These are phyloP conservation scores for Suillus discolor DNA, from an alignment of 768 basidiomycete species.

Conservation along the genomic window DNA sequence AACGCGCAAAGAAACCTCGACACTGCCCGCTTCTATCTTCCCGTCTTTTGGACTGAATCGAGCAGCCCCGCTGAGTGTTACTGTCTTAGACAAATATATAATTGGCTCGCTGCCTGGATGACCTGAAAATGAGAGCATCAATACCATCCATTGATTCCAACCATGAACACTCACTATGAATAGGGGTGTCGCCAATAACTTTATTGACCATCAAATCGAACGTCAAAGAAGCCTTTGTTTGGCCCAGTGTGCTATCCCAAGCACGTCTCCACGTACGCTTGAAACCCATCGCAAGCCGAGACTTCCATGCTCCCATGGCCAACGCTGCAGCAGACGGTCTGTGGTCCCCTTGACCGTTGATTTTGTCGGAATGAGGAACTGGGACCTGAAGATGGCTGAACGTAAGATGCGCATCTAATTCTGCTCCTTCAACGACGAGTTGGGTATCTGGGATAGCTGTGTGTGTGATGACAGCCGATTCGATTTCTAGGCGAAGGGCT, in stretches of 20 bases:
- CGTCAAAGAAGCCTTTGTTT: slow-evolving; percentile 57
- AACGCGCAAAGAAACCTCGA: slow-evolving; percentile 30
- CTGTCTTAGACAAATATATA: slow-evolving; percentile 46
- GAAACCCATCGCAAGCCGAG: slow-evolving; percentile 59
- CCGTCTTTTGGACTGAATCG: slow-evolving; percentile 63
- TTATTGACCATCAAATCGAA: slow-evolving; percentile 52
- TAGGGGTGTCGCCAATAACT: slow-evolving; percentile 44
- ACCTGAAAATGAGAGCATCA: slow-evolving; percentile 7
- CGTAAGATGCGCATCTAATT: slow-evolving; percentile 54
- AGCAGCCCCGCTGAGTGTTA: slow-evolving; percentile 49
- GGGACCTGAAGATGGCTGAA: slow-evolving; percentile 52
- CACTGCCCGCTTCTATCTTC: slow-evolving; percentile 52
- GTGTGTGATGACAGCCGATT: slow-evolving; percentile 54
- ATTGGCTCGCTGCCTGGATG: slow-evolving; percentile 37
- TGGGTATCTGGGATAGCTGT: slow-evolving; percentile 52
- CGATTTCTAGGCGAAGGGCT: slow-evolving; percentile 67
- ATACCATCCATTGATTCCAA: not conserved
- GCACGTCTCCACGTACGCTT: slow-evolving; percentile 68
- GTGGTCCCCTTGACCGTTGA: slow-evolving; percentile 16
- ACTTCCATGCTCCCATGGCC: slow-evolving; percentile 63
- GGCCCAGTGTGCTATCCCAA: slow-evolving; percentile 70
- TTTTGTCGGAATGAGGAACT: slow-evolving; percentile 15
- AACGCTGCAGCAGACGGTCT: slow-evolving; percentile 39
- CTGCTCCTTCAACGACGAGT: slow-evolving; percentile 52
- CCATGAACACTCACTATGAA: not conserved